phyloP scores from a whole-genome alignment of 116 monocot species.

The Dioscorea cayenensis region DNA sequence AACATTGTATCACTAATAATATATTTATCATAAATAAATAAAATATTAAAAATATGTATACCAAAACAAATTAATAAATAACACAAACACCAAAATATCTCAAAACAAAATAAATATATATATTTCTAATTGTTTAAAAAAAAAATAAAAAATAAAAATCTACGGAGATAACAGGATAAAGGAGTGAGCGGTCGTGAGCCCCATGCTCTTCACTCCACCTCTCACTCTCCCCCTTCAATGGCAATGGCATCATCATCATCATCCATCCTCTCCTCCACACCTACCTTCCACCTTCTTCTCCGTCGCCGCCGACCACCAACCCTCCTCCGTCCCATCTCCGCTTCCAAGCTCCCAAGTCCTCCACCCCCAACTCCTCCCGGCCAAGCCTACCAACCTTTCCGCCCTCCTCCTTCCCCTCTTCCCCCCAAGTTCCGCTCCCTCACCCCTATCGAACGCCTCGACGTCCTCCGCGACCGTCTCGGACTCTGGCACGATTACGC shows the following conservation, averaged over 20 bases:
- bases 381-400: slow-evolving; percentile 88
- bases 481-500: slow-evolving; percentile 94
- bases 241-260: neutral
- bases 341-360: slow-evolving; percentile 27
- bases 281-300: neutral
- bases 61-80: too few relatives aligned
- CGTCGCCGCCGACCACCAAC: neutral
- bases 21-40: too few relatives aligned
- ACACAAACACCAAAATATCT: too few relatives aligned
- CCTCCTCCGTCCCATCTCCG: slow-evolving; percentile 9
- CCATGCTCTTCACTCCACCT: too few relatives aligned
- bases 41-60: too few relatives aligned
- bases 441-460: slow-evolving; percentile 44
- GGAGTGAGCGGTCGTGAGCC: too few relatives aligned
- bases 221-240: too few relatives aligned
- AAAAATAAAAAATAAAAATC: too few relatives aligned
- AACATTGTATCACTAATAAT: too few relatives aligned
- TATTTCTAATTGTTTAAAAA: too few relatives aligned
- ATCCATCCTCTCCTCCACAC: slow-evolving; percentile 2
- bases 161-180: too few relatives aligned
- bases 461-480: slow-evolving; percentile 77
- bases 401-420: slow-evolving; percentile 80
- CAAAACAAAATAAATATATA: too few relatives aligned
- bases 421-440: slow-evolving; percentile 56
- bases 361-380: slow-evolving; percentile 41